phyloP scores from a whole-genome alignment of 1,284 basidiomycete species.

The Ceratobasidium theobromae region DNA sequence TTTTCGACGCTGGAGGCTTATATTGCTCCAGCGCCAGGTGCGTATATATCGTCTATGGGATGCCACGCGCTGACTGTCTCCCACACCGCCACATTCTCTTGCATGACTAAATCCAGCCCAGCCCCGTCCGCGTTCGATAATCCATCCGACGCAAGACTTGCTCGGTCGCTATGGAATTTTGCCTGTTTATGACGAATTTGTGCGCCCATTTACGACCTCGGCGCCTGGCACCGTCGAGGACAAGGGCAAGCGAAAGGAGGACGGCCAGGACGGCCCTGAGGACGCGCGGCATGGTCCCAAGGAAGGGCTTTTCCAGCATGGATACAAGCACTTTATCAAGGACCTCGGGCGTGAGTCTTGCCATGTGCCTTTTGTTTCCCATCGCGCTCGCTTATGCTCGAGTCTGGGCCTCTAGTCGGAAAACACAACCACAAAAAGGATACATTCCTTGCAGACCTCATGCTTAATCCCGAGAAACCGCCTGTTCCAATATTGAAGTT shows the following conservation, averaged over 20 bases:
- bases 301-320: slow-evolving; percentile 23
- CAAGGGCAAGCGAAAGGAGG: slow-evolving; percentile 31
- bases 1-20: neutral
- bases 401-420: slow-evolving; percentile 2
- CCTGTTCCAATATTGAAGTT: slow-evolving; percentile 16
- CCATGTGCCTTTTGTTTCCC: neutral
- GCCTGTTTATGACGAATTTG: slow-evolving; percentile 35
- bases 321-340: slow-evolving; percentile 31
- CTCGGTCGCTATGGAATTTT: slow-evolving; percentile 31
- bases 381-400: neutral
- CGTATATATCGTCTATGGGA: neutral
- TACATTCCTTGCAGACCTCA: slow-evolving; percentile 21
- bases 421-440: slow-evolving; percentile 30
- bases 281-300: slow-evolving; percentile 15
- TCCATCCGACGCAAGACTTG: slow-evolving; percentile 34
- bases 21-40: slow-evolving; percentile 14
- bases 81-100: slow-evolving; percentile 14
- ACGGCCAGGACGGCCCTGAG: slow-evolving; percentile 4
- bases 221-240: slow-evolving; percentile 12
- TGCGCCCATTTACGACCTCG: slow-evolving; percentile 30
- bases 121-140: slow-evolving; percentile 28
- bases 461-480: slow-evolving; percentile 9
- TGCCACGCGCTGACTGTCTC: slow-evolving; percentile 16
- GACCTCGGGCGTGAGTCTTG: slow-evolving; percentile 25
- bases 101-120: neutral